Conservation (phyloP, 176 grass and related monocot species). For the Themeda triandra region DNA sequence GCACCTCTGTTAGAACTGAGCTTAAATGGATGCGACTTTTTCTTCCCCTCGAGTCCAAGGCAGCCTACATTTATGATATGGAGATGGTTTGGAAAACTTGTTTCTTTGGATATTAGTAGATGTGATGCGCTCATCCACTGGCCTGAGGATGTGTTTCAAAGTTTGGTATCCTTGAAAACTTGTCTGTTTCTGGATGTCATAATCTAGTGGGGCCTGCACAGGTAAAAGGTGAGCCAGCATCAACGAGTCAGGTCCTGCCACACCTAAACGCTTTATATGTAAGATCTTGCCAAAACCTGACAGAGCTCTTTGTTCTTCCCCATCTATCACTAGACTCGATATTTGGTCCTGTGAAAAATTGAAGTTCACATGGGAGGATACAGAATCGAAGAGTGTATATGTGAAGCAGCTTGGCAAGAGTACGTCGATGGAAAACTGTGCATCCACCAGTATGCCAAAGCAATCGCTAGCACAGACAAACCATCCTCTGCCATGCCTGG, state of each 20-base stretch:
- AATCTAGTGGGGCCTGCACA: neutral
- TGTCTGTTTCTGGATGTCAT: neutral
- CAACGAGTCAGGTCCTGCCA: neutral
- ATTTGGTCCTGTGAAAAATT: neutral
- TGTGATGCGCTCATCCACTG: constrained; percentile 7
- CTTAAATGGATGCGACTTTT: neutral
- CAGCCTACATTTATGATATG: neutral
- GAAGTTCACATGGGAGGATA: neutral
- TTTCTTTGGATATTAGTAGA: neutral
- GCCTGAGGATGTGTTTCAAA: constrained; percentile 1
- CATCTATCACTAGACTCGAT: accelerated
- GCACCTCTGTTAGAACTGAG: neutral
- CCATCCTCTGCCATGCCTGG: neutral
- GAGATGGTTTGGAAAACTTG: neutral
- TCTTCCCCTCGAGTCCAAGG: neutral
- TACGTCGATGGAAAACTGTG: neutral
- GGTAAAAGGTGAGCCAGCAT: neutral
- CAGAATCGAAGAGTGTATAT: neutral
- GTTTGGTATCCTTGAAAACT: neutral
- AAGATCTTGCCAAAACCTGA: neutral
- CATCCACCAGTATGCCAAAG: neutral
- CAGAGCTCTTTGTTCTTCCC: neutral
- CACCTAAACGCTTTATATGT: neutral
- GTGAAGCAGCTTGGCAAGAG: neutral
- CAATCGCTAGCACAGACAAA: neutral